These are phyloP conservation scores for Macrophomina phaseolina DNA, from an alignment of 2,329 filamentous ascomycete species.

Conservation along the genomic window DNA sequence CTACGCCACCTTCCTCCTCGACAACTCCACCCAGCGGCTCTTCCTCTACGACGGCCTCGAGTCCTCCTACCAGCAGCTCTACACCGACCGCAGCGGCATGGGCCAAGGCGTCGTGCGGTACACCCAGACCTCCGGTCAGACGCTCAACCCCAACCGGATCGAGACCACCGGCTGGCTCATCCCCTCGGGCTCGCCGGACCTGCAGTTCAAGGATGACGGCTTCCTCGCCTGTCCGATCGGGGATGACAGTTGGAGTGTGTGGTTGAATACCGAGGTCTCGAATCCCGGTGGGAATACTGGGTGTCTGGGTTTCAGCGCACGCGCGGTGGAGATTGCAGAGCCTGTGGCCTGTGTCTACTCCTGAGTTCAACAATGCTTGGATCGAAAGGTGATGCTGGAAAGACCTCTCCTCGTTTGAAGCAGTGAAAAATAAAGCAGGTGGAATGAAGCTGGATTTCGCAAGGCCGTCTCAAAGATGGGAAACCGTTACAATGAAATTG, in stretches of 20 bases:
- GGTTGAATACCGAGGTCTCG: neutral
- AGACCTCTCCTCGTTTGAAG: too few relatives aligned
- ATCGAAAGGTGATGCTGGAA: too few relatives aligned
- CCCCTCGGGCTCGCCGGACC: neutral
- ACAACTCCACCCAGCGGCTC: neutral
- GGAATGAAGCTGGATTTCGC: too few relatives aligned
- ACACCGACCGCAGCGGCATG: constrained; percentile 14
- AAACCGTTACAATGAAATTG: too few relatives aligned
- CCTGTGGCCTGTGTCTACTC: neutral
- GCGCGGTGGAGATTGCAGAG: neutral
- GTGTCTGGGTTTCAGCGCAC: neutral
- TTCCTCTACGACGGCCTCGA: neutral
- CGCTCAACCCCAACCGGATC: neutral
- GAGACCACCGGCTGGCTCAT: neutral
- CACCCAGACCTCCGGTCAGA: neutral
- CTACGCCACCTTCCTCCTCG: neutral
- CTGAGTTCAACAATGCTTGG: neutral
- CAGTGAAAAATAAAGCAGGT: too few relatives aligned
- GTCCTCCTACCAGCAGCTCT: neutral
- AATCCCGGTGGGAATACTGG: neutral
- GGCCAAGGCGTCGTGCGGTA: constrained; percentile 6
- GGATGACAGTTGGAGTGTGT: neutral
- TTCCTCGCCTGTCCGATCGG: neutral
- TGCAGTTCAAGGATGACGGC: neutral
- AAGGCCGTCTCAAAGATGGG: too few relatives aligned